Percentiles rank a stretch among this genome's conserved stretches.
These are phyloP conservation scores for Trichaptum fuscoviolaceum DNA, from an alignment of 768 basidiomycete species.

Conservation along the genomic window DNA sequence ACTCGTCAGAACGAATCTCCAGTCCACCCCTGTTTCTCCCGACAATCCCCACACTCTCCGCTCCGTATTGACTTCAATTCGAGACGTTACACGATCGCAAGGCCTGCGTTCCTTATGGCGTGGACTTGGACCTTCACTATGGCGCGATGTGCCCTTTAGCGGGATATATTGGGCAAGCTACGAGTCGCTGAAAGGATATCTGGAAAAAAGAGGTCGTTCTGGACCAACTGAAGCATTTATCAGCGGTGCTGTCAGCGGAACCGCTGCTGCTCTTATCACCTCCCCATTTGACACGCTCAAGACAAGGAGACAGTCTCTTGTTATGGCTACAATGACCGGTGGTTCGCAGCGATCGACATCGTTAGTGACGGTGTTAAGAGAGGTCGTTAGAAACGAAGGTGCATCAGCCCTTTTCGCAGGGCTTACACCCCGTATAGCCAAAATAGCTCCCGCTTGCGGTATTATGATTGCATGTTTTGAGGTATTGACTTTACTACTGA, in stretches of 20 bases:
- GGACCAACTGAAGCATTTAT: slow-evolving; percentile 74
- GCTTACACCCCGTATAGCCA: slow-evolving; percentile 79
- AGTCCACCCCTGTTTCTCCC: slow-evolving; percentile 74
- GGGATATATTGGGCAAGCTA: slow-evolving; percentile 97
- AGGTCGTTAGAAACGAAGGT: slow-evolving; percentile 79
- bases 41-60: slow-evolving; percentile 70
- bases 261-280: slow-evolving; percentile 78
- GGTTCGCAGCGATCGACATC: slow-evolving; percentile 31
- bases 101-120: slow-evolving; percentile 80
- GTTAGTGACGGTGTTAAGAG: slow-evolving; percentile 59
- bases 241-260: slow-evolving; percentile 89
- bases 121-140: slow-evolving; percentile 86
- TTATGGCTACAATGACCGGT: slow-evolving; percentile 51
- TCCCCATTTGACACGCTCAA: slow-evolving; percentile 97
- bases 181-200: slow-evolving; percentile 69
- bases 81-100: slow-evolving; percentile 49
- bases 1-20: slow-evolving; percentile 88
- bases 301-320: slow-evolving; percentile 82
- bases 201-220: slow-evolving; percentile 46
- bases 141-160: slow-evolving; percentile 97
- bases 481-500: slow-evolving; percentile 40
- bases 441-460: slow-evolving; percentile 96
- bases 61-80: slow-evolving; percentile 64
- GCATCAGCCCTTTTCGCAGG: slow-evolving; percentile 76
- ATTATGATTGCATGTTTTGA: slow-evolving; percentile 98